These are phyloP conservation scores for Adiantum capillusveneris DNA, from an alignment of 75 land plant genomes.

Conservation along the genomic window DNA sequence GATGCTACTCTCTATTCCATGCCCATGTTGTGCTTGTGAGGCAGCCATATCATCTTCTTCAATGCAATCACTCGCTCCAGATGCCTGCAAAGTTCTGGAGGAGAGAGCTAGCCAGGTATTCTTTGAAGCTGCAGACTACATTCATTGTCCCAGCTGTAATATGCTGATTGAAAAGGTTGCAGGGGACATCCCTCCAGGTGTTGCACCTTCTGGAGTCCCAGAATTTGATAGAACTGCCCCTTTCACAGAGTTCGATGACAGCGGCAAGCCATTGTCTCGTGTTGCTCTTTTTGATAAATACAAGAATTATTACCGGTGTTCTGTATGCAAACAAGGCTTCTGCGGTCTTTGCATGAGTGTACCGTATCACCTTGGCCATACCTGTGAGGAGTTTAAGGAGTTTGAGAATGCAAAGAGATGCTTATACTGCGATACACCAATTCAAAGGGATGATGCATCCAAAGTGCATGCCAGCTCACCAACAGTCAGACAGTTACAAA, in stretches of 20 bases:
- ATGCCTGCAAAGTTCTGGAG: constrained; percentile 23
- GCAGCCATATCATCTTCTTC: constrained; percentile 12
- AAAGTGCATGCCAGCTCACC: background rate
- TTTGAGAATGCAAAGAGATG: constrained; percentile 20
- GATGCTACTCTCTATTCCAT: constrained; percentile 8
- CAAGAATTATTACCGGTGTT: constrained; percentile 20
- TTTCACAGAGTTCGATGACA: constrained; percentile 25
- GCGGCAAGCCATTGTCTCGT: constrained; percentile 19
- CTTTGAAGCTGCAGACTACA: constrained; percentile 10
- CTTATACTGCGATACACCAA: constrained; percentile 15
- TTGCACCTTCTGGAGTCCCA: constrained; percentile 32
- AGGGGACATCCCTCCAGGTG: constrained; percentile 20
- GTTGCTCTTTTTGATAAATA: constrained; percentile 24
- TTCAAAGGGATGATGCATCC: background rate
- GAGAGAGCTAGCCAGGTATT: constrained; percentile 17
- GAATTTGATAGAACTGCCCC: constrained; percentile 35
- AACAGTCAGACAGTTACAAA: constrained; percentile 19
- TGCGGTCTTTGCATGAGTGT: constrained; percentile 22
- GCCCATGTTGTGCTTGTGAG: constrained; percentile 13
- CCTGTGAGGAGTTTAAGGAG: constrained; percentile 24
- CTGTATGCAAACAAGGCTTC: constrained; percentile 20
- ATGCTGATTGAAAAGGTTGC: constrained; percentile 27
- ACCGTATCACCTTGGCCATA: constrained; percentile 31
- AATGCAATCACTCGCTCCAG: constrained; percentile 20
- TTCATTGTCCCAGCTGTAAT: constrained; percentile 28